These are phyloP conservation scores for Venustampulla echinocandica DNA, from an alignment of 495 filamentous ascomycete genomes.

Conservation along the genomic window DNA sequence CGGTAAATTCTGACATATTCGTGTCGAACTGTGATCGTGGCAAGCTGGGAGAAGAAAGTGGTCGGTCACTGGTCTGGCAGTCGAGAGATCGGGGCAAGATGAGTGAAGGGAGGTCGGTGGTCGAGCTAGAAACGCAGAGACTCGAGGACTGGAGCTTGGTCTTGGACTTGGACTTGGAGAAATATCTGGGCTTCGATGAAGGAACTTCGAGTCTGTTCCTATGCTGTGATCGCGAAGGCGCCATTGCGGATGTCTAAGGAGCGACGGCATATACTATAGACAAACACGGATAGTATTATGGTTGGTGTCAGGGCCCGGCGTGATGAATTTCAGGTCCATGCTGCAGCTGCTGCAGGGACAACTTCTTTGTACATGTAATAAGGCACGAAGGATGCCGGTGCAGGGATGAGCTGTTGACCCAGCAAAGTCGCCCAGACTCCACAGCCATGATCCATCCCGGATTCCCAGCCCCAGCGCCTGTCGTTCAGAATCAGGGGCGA, in stretches of 20 bases:
- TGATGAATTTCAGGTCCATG: too few relatives aligned
- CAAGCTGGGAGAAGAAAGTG: conserved; percentile 17
- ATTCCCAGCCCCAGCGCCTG: too few relatives aligned
- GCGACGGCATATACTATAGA: background rate
- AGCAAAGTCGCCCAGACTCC: too few relatives aligned
- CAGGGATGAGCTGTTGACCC: too few relatives aligned
- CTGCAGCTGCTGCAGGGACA: too few relatives aligned
- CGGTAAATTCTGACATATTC: conserved; percentile 23
- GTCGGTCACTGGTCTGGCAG: conserved; percentile 19
- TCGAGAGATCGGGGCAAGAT: conserved; percentile 17
- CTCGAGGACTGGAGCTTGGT: background rate
- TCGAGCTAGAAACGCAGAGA: conserved; percentile 13
- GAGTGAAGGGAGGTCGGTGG: conserved; percentile 9
- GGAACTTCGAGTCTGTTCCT: background rate
- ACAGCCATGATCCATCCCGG: too few relatives aligned
- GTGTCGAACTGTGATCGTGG: conserved; percentile 11
- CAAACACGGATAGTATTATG: too few relatives aligned
- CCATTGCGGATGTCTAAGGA: background rate
- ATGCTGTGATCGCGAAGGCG: background rate
- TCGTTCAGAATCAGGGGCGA: too few relatives aligned
- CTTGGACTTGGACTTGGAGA: background rate
- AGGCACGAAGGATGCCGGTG: too few relatives aligned
- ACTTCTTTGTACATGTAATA: too few relatives aligned
- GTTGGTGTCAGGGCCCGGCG: too few relatives aligned
- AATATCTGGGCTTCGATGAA: background rate